phyloP scores from a whole-genome alignment of 169 alveolate species.

The Eimeria brunetti region DNA sequence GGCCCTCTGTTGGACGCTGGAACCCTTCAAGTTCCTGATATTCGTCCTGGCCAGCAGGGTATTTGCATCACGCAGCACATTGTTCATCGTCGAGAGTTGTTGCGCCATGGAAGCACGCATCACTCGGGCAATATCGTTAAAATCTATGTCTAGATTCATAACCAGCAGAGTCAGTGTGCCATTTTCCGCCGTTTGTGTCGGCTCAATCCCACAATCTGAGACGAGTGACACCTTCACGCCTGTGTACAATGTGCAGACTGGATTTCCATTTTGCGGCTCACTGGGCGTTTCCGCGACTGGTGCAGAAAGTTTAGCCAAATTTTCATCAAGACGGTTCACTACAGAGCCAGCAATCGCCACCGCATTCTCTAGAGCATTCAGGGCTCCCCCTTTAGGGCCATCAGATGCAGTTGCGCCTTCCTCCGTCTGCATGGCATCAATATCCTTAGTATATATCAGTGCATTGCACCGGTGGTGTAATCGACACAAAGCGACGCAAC shows the following conservation, averaged over 20 bases:
- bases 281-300: background rate
- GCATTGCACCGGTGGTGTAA: constrained; percentile 40
- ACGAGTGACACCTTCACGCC: constrained; percentile 53
- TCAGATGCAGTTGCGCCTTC: background rate
- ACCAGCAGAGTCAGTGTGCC: constrained; percentile 27
- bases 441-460: constrained; percentile 32
- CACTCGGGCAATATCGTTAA: constrained; percentile 35
- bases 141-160: background rate
- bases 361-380: background rate
- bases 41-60: background rate
- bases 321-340: background rate
- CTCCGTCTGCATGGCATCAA: background rate
- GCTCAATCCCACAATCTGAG: constrained; percentile 30
- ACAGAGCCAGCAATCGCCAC: background rate
- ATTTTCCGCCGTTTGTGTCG: background rate
- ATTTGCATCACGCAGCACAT: background rate
- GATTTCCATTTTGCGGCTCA: constrained; percentile 9
- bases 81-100: background rate
- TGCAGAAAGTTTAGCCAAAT: background rate
- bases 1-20: constrained; percentile 21
- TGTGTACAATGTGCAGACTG: constrained; percentile 57
- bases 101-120: constrained; percentile 48
- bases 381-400: background rate
- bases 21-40: background rate
- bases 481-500: constrained; percentile 55